Conservation (phyloP, 352 stramenopile species). For the Hyaloperonospora brassicae region DNA sequence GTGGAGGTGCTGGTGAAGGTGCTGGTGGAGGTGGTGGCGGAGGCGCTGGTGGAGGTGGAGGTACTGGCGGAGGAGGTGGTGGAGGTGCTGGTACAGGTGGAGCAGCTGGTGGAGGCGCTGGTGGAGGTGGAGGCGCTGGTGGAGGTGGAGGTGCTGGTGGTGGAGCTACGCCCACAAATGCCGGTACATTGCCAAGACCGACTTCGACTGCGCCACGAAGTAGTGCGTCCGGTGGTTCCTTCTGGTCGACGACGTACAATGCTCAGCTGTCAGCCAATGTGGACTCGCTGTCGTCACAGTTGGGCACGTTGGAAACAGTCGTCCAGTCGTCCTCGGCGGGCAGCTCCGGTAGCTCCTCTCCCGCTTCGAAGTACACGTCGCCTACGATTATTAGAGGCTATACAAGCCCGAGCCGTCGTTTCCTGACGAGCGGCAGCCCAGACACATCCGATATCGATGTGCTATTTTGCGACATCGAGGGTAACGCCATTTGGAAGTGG, state of each 20-base stretch:
- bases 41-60: neutral
- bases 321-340: slow-evolving; percentile 42
- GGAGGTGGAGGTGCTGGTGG: slow-evolving; percentile 2
- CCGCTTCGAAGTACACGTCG: slow-evolving; percentile 32
- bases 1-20: neutral
- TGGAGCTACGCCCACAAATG: slow-evolving; percentile 7
- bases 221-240: slow-evolving; percentile 29
- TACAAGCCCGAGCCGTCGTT: slow-evolving; percentile 31
- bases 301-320: slow-evolving; percentile 42
- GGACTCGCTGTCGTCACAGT: slow-evolving; percentile 41
- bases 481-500: slow-evolving; percentile 74
- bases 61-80: slow-evolving; percentile 4
- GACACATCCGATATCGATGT: slow-evolving; percentile 39
- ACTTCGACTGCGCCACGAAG: slow-evolving; percentile 22
- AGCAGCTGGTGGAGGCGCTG: slow-evolving; percentile 9
- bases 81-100: slow-evolving; percentile 3
- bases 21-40: slow-evolving; percentile 5
- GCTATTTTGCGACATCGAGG: slow-evolving; percentile 62
- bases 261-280: slow-evolving; percentile 37
- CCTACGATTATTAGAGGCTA: slow-evolving; percentile 42
- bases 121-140: slow-evolving; percentile 7
- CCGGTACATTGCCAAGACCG: slow-evolving; percentile 6
- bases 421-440: slow-evolving; percentile 23
- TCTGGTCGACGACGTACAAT: slow-evolving; percentile 51
- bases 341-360: slow-evolving; percentile 14